Base-by-base conservation (phyloP, 306 rosid genomes). In the Cucumis melo region DNA sequence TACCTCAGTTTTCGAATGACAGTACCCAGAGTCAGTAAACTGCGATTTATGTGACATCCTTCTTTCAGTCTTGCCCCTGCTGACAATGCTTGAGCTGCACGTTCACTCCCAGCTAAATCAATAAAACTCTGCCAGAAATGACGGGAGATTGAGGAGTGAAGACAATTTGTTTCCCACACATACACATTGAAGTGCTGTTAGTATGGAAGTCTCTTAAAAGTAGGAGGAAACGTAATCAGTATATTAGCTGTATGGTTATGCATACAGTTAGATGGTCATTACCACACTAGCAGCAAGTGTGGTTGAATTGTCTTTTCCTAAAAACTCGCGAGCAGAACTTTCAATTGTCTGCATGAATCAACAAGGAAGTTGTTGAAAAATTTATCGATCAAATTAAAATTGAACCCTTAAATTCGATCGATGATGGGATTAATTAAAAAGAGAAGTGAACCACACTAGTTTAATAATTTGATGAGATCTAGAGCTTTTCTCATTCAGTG, bases 71-170 rank as follows among this genome's bases (percentile, higher is more conserved):
- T 89, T 46, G 87, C 51, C 80, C 99, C 99, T 79, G 93, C 97
- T 80, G 99, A 94, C 77, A 88, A 73, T 67, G 92, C 89, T 84
- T 92, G 99, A 83, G 99, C 88, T 78, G 99, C 99, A 67, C 99
- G 97, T 87, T 95, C 99, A 51, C 99, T 95, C 42, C 99, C 99
- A 8, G 99, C 99, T 82, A 95, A 87, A 83, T 95, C 99, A 82
- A 95, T 87, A 85, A 95, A 95, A 84, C 90, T 95, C 99, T 95
- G 96, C 88, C 83, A 75, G 66, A 80, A 81, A 82, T 84, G 38
- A 79, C 7, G 65, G 56, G 51, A 27, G 57, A 23, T 34, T 16
- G 56, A 42, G 53, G 20, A 54, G 20, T 57, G 48, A 23, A 29
- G 66, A 46, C 48, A 2, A 39, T 60, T 46, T 41, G 12, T 14